Conservation (phyloP, 768 basidiomycete species). For the Lentinula aciculospora region DNA sequence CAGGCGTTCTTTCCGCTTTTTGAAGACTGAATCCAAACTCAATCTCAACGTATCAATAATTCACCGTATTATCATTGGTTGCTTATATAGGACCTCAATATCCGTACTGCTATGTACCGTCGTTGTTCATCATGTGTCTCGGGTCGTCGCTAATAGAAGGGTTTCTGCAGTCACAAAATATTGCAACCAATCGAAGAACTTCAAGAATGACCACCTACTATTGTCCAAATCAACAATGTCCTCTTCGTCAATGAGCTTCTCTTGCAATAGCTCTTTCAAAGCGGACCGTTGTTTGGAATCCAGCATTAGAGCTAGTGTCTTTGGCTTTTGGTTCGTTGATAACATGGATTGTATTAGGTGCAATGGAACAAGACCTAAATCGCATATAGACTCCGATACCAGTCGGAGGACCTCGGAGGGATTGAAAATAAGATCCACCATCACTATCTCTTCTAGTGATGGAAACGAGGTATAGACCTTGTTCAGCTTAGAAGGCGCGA, state of each 20-base stretch:
- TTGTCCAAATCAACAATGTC: neutral
- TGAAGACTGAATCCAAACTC: constrained; percentile 31
- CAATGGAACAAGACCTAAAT: neutral
- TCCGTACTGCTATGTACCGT: no score
- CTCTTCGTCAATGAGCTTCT: neutral
- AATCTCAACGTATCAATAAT: neutral
- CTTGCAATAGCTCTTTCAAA: neutral
- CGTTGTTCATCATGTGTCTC: neutral
- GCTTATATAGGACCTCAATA: no score
- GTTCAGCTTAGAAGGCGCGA: neutral
- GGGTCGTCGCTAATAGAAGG: neutral
- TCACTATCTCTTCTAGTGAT: neutral
- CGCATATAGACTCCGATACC: neutral
- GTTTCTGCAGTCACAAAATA: neutral
- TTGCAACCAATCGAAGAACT: constrained; percentile 4
- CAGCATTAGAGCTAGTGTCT: neutral
- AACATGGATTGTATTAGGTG: neutral
- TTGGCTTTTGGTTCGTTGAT: neutral
- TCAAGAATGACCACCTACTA: neutral
- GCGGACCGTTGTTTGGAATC: neutral
- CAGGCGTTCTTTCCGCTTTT: constrained; percentile 47
- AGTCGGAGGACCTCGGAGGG: neutral
- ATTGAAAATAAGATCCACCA: neutral
- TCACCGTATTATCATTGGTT: no score
- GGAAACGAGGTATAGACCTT: neutral